A percentile compares a stretch with the other conserved stretches of the same genome.
These are phyloP conservation scores for Phytophthora pisi DNA, from an alignment of 352 stramenopile genomes.

Conservation along the genomic window DNA sequence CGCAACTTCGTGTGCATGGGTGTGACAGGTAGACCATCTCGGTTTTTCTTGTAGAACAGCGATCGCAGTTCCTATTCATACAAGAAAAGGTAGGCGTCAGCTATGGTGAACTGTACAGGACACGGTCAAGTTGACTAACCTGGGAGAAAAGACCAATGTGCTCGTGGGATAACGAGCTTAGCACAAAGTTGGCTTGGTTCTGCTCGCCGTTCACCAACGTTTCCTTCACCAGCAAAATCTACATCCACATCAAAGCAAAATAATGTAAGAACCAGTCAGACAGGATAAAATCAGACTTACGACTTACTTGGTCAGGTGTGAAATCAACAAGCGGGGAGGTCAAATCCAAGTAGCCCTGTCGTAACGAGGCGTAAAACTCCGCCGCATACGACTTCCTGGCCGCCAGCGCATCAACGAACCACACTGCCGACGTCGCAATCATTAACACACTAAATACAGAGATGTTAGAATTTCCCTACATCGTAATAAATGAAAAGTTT, in stretches of 20 bases:
- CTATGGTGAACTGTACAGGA: constrained; percentile 1
- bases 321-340: constrained; percentile 83
- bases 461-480: constrained; percentile 4
- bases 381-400: constrained; percentile 83
- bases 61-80: constrained; percentile 62
- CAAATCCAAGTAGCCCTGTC: constrained; percentile 83
- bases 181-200: constrained; percentile 88
- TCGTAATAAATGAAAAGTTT: not conserved
- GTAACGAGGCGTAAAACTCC: constrained; percentile 86
- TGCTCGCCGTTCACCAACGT: constrained; percentile 74
- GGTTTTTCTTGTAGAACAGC: constrained; percentile 74
- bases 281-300: not conserved
- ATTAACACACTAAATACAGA: constrained; percentile 55
- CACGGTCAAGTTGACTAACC: constrained; percentile 28
- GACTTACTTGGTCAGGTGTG: constrained; percentile 77
- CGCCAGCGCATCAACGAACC: constrained; percentile 74
- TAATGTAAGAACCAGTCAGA: not conserved
- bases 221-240: constrained; percentile 84
- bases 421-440: constrained; percentile 60
- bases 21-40: constrained; percentile 46
- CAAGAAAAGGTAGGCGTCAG: not conserved
- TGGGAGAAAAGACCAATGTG: constrained; percentile 80
- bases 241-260: not conserved
- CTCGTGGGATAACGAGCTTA: constrained; percentile 76
- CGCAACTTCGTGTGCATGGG: constrained; percentile 79